Conservation (phyloP, 2,329 filamentous ascomycete genomes). For the Emmonsiellopsis sp. region DNA sequence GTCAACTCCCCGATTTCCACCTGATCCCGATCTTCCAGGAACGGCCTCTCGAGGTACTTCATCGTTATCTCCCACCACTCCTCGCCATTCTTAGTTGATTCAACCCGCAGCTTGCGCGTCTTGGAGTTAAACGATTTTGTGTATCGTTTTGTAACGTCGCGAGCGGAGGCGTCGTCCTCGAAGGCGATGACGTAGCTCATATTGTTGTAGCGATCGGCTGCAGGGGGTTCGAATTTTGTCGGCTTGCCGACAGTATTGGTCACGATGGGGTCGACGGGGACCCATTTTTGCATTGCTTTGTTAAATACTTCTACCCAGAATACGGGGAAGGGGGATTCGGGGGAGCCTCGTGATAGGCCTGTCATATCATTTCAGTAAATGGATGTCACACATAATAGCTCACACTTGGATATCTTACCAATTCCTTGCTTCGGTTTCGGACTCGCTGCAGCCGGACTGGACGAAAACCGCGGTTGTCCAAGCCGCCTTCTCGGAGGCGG, state of each 20-base stretch:
- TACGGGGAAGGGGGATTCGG: constrained; percentile 64
- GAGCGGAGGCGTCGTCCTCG: constrained; percentile 65
- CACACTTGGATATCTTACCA: constrained; percentile 1
- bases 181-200: constrained; percentile 82
- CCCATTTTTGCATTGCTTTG: constrained; percentile 79
- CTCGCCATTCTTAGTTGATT: constrained; percentile 49
- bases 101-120: constrained; percentile 72
- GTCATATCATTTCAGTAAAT: neutral
- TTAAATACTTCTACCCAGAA: constrained; percentile 96
- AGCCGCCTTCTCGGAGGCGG: constrained; percentile 21
- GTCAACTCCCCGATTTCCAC: constrained; percentile 72
- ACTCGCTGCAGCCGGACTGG: constrained; percentile 2
- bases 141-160: constrained; percentile 83
- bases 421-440: constrained; percentile 5
- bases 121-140: constrained; percentile 84
- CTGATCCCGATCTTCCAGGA: constrained; percentile 61
- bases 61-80: constrained; percentile 47
- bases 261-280: constrained; percentile 75
- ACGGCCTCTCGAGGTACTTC: constrained; percentile 32
- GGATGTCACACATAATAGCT: neutral
- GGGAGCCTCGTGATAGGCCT: neutral
- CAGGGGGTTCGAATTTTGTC: constrained; percentile 70
- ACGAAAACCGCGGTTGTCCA: constrained; percentile 24
- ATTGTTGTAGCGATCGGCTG: constrained; percentile 64
- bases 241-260: constrained; percentile 71